Conservation (phyloP, 345 rosid species). For the Populus tremula region DNA sequence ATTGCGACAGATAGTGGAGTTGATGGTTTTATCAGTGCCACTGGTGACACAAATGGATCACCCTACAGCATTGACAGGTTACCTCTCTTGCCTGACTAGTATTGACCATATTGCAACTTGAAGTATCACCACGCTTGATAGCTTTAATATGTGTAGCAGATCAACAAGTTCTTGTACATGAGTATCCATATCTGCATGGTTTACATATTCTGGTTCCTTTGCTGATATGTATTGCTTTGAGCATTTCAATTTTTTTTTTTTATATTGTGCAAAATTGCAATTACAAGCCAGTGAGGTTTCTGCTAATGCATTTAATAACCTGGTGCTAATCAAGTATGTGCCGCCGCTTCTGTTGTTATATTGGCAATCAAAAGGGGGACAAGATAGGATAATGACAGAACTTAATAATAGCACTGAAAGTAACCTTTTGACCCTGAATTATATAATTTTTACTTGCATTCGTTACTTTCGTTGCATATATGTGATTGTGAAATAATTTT, state of each 20-base stretch:
- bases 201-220: not conserved
- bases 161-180: not conserved
- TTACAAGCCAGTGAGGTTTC: not conserved
- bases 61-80: constrained; percentile 36
- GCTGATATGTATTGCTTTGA: not conserved
- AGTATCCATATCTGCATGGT: not conserved
- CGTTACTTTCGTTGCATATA: no score
- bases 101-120: not conserved
- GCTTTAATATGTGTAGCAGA: not conserved
- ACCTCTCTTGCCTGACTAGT: constrained; percentile 57
- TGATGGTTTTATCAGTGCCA: constrained; percentile 31
- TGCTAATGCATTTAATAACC: no score
- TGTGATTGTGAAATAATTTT: no score
- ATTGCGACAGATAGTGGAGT: constrained; percentile 17
- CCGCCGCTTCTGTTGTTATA: not conserved
- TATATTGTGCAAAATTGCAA: not conserved
- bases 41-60: constrained; percentile 38
- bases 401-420: not conserved
- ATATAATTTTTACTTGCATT: not conserved
- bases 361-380: not conserved
- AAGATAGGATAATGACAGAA: not conserved
- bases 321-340: not conserved
- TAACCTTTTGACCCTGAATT: not conserved
- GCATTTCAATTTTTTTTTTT: not conserved
- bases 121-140: not conserved